Percentiles rank a stretch among this genome's conserved stretches.
Evolutionary conservation across 257 asterid species (phyloP).

Genomic region (Fraxinus americana): DNA sequence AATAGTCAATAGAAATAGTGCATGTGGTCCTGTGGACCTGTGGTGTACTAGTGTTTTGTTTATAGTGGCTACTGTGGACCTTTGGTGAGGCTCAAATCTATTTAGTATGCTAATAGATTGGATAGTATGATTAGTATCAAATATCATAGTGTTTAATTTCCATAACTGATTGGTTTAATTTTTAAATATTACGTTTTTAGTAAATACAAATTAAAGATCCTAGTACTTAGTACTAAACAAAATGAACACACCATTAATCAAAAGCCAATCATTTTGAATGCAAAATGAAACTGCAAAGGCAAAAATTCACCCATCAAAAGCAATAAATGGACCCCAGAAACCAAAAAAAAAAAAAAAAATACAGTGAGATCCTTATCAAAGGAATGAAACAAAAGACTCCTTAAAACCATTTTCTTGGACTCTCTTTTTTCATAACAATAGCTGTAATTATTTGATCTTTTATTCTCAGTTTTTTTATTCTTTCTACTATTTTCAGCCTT

Average conservation of each 20-base stretch:
- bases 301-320: constrained; percentile 24
- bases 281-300: constrained; percentile 28
- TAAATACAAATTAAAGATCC: not conserved
- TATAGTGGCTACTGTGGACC: too few species aligned
- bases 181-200: not conserved
- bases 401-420: not conserved
- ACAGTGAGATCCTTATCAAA: constrained; percentile 39
- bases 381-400: constrained; percentile 45
- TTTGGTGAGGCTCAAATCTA: too few species aligned
- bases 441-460: too few species aligned
- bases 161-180: not conserved
- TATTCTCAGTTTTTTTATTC: too few species aligned
- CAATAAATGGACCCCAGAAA: not conserved
- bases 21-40: too few species aligned
- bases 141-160: not conserved
- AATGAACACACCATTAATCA: constrained; percentile 28
- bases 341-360: not conserved
- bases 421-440: too few species aligned
- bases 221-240: not conserved
- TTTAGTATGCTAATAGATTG: too few species aligned
- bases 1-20: too few species aligned
- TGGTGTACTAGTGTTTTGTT: too few species aligned
- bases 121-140: too few species aligned
- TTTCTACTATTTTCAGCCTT: too few species aligned
- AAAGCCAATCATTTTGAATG: constrained; percentile 29